A percentile compares a stretch with the other conserved stretches of the same genome.
Evolutionary conservation across 2,329 filamentous ascomycete species (phyloP).

Genomic region (Aspergillus novofumigatus): DNA sequence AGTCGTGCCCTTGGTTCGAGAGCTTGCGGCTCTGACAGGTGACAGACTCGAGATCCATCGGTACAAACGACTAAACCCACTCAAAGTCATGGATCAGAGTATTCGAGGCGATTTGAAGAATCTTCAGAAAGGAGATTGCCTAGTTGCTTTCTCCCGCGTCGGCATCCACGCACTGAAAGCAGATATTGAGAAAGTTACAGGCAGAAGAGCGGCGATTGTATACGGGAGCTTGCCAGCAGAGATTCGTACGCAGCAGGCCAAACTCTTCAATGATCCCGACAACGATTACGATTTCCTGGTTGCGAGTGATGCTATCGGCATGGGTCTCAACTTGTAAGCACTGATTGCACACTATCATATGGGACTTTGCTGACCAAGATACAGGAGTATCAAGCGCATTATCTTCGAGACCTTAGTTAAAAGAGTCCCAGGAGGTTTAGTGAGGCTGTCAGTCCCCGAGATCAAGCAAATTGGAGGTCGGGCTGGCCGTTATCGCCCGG

Average conservation of each 20-base stretch:
- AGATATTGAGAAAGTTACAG: constrained; percentile 70
- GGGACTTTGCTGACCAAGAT: neutral
- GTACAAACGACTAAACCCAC: constrained; percentile 77
- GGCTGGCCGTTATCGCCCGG: constrained; percentile 79
- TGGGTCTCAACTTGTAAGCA: constrained; percentile 84
- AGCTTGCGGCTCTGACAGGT: constrained; percentile 72
- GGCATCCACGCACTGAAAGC: constrained; percentile 75
- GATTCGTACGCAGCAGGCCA: constrained; percentile 84
- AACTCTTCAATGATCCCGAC: constrained; percentile 87
- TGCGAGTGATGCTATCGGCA: constrained; percentile 92
- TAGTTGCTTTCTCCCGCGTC: constrained; percentile 81
- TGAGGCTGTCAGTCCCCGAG: constrained; percentile 65
- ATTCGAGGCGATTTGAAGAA: constrained; percentile 60
- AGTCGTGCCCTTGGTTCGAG: constrained; percentile 71
- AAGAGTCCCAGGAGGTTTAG: constrained; percentile 57
- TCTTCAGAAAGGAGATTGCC: constrained; percentile 81
- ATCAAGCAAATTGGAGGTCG: constrained; percentile 94
- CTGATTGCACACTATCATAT: neutral
- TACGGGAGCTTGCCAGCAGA: constrained; percentile 91
- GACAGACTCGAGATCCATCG: constrained; percentile 77
- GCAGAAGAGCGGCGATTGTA: constrained; percentile 80
- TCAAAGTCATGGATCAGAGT: constrained; percentile 62
- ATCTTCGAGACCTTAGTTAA: constrained; percentile 79
- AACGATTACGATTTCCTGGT: constrained; percentile 95
- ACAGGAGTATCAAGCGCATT: constrained; percentile 73